These are phyloP conservation scores for Lachnum nothofagi DNA, from an alignment of 2,329 filamentous ascomycete genomes.

Conservation along the genomic window DNA sequence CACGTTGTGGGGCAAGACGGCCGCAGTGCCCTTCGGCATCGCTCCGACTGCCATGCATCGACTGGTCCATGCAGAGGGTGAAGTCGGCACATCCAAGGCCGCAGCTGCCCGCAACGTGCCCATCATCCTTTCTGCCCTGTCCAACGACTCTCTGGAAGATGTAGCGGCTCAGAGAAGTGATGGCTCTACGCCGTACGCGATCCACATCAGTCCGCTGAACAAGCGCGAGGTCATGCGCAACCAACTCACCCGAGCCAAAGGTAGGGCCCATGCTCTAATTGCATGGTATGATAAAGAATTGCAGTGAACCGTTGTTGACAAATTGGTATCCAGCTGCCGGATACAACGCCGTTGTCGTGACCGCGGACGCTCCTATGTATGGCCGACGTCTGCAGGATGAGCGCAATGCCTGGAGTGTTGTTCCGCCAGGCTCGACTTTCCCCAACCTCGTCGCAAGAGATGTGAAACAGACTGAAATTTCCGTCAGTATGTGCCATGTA, in stretches of 20 bases:
- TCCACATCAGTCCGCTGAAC: too few species aligned
- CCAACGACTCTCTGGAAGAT: conserved; percentile 40
- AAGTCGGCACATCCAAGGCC: conserved; percentile 46
- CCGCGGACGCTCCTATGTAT: conserved; percentile 22
- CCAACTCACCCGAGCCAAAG: too few species aligned
- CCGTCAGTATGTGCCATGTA: too few species aligned
- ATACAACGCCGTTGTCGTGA: conserved; percentile 24
- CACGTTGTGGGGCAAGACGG: conserved; percentile 40
- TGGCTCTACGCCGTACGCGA: conserved; percentile 47
- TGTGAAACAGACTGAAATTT: too few species aligned
- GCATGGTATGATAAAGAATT: too few species aligned
- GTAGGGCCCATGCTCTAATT: too few species aligned
- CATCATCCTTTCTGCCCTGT: conserved; percentile 40
- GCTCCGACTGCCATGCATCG: conserved; percentile 46
- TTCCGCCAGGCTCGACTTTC: conserved; percentile 43
- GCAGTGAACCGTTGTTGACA: too few species aligned
- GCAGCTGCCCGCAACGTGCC: conserved; percentile 42
- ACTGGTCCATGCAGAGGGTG: conserved; percentile 47
- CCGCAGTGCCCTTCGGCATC: conserved; percentile 38
- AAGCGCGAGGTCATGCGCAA: too few species aligned
- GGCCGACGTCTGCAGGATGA: conserved; percentile 18
- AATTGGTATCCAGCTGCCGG: too few species aligned
- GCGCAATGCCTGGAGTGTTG: too few species aligned
- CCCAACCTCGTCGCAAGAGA: conserved; percentile 24
- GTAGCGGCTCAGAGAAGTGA: conserved; percentile 37